A percentile compares a stretch with the other conserved stretches of the same genome.
phyloP scores from a whole-genome alignment of 345 rosid genomes.

The Adansonia digitata region DNA sequence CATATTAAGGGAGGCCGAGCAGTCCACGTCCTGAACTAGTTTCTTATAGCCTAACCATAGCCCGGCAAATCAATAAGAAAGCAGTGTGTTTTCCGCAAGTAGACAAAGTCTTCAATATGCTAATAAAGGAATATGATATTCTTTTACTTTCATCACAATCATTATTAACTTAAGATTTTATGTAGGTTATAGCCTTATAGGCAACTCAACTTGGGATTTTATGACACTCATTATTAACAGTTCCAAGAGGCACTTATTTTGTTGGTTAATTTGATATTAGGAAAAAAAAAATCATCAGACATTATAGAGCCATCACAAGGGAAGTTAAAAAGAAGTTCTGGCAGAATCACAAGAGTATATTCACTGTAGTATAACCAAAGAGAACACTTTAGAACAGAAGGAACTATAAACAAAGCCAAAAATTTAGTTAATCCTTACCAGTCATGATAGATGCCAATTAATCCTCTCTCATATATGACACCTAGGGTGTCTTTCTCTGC shows the following conservation, averaged over 20 bases:
- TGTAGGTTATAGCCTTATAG: background rate
- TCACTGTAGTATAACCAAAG: background rate
- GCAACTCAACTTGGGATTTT: background rate
- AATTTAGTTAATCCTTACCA: slow-evolving; percentile 46
- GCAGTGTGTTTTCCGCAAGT: background rate
- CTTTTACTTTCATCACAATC: background rate
- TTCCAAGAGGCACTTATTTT: background rate
- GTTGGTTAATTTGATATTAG: background rate
- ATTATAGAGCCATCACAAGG: background rate
- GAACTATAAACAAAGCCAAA: background rate
- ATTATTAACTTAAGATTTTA: too few relatives aligned
- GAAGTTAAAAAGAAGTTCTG: background rate
- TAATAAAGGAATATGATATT: background rate
- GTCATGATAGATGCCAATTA: slow-evolving; percentile 96
- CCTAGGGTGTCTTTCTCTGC: slow-evolving; percentile 78
- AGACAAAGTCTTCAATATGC: background rate
- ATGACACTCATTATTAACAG: background rate
- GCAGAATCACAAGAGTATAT: background rate
- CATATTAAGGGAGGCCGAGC: background rate
- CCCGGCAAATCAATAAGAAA: background rate
- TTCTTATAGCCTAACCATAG: background rate
- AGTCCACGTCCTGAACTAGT: background rate
- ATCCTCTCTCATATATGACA: slow-evolving; percentile 78
- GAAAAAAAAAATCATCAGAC: background rate
- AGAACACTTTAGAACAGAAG: background rate